Conservation (phyloP, 768 basidiomycete species). For the Fibroporia radiculosa region DNA sequence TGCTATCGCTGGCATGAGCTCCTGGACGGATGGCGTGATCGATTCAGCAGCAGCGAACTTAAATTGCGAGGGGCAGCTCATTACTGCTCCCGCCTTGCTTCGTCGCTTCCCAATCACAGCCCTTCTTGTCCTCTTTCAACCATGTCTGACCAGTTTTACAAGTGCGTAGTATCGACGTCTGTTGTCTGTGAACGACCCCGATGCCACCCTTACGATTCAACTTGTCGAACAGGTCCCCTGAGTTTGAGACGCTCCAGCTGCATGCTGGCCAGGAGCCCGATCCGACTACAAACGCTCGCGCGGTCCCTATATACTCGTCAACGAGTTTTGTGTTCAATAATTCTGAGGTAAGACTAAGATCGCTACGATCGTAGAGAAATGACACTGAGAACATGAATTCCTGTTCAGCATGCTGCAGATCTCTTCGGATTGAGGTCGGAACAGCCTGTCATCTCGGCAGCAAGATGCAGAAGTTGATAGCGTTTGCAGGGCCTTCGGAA, state of each 20-base stretch:
- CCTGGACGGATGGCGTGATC: neutral
- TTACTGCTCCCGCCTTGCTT: neutral
- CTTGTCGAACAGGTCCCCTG: constrained; percentile 34
- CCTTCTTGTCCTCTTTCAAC: neutral
- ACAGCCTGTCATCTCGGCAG: no score
- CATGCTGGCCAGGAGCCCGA: constrained; percentile 70
- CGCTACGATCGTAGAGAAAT: neutral
- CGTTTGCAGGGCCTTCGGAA: constrained; percentile 34
- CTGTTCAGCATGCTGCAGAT: constrained; percentile 56
- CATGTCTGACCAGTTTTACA: constrained; percentile 10
- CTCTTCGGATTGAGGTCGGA: constrained; percentile 53
- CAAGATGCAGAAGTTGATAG: no score
- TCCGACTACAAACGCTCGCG: constrained; percentile 61
- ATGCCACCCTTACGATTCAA: neutral
- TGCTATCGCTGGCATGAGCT: no score
- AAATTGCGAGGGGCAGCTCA: neutral
- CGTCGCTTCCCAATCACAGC: neutral
- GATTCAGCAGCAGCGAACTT: neutral
- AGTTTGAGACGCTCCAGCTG: constrained; percentile 76
- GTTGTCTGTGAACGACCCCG: neutral
- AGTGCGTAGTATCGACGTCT: constrained; percentile 4
- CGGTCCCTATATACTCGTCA: constrained; percentile 70
- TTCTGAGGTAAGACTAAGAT: constrained; percentile 36
- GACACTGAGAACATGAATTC: neutral
- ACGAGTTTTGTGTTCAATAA: constrained; percentile 72